Evolutionary conservation across 2,329 filamentous ascomycete species (phyloP).

Genomic region (Shiraia sp.): DNA sequence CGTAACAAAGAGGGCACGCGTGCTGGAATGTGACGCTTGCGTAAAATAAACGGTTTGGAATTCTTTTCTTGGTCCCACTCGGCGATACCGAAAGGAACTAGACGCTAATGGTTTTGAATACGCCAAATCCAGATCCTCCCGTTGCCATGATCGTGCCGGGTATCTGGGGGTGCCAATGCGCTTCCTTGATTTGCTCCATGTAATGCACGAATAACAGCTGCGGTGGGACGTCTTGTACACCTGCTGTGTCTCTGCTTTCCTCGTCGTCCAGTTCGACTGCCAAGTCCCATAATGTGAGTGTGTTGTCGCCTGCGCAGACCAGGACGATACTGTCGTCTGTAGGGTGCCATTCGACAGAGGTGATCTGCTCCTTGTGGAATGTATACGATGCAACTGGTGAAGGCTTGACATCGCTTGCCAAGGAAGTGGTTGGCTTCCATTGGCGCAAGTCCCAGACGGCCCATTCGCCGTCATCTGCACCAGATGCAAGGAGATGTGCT

Average conservation of each 20-base stretch:
- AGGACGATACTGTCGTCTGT: slow-evolving; percentile 95
- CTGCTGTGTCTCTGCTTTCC: slow-evolving; percentile 87
- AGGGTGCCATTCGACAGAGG: slow-evolving; percentile 95
- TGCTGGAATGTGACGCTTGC: slow-evolving; percentile 4
- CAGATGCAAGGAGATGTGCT: slow-evolving; percentile 85
- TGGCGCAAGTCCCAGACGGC: slow-evolving; percentile 94
- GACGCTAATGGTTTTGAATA: slow-evolving; percentile 49
- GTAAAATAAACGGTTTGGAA: slow-evolving; percentile 2
- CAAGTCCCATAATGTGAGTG: slow-evolving; percentile 93
- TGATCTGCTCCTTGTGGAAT: slow-evolving; percentile 97
- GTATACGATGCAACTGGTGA: slow-evolving; percentile 89
- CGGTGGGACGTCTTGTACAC: slow-evolving; percentile 86
- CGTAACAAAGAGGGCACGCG: slow-evolving; percentile 9
- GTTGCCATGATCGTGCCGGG: slow-evolving; percentile 87
- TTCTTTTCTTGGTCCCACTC: background rate
- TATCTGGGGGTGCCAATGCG: slow-evolving; percentile 98
- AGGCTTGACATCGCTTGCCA: slow-evolving; percentile 57
- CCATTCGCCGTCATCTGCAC: slow-evolving; percentile 92
- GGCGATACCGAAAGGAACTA: slow-evolving; percentile 20
- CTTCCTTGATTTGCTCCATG: slow-evolving; percentile 90
- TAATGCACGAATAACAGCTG: slow-evolving; percentile 97
- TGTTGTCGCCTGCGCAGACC: slow-evolving; percentile 90
- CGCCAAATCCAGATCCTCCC: slow-evolving; percentile 78
- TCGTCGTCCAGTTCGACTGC: slow-evolving; percentile 97
- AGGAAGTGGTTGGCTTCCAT: slow-evolving; percentile 73